phyloP scores from a whole-genome alignment of 176 grass and related monocot genomes.

The Cymbopogon citratus region DNA sequence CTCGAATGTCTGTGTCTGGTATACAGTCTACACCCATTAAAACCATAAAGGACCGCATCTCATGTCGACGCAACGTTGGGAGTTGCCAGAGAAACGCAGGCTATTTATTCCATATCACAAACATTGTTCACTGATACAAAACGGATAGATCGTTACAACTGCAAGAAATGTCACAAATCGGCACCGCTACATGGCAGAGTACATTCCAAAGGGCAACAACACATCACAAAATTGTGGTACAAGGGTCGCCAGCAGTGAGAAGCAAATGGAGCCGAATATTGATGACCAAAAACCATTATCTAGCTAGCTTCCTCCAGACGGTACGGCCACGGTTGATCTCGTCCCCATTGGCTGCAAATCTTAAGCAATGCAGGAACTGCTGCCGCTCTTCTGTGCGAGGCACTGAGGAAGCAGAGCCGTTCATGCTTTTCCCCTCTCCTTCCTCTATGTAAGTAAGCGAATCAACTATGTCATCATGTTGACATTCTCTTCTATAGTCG shows the following conservation, averaged over 20 bases:
- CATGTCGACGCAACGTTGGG: background rate
- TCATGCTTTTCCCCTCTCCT: slow-evolving; percentile 34
- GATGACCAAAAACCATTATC: slow-evolving; percentile 18
- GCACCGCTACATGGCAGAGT: slow-evolving; percentile 4
- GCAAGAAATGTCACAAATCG: slow-evolving; percentile 9
- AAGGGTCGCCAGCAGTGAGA: background rate
- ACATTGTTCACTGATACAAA: slow-evolving; percentile 11
- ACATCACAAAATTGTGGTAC: slow-evolving; percentile 43
- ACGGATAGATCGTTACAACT: background rate
- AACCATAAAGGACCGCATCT: background rate
- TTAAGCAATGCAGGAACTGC: slow-evolving; percentile 80
- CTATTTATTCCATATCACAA: slow-evolving; percentile 20
- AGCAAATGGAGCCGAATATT: slow-evolving; percentile 18
- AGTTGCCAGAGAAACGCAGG: background rate
- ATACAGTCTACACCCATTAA: background rate
- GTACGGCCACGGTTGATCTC: slow-evolving; percentile 95
- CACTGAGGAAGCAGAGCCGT: slow-evolving; percentile 42
- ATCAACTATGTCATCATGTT: slow-evolving; percentile 82
- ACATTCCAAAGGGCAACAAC: slow-evolving; percentile 1
- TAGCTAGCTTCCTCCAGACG: slow-evolving; percentile 77
- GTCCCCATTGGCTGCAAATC: slow-evolving; percentile 53
- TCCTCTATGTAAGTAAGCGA: slow-evolving; percentile 82
- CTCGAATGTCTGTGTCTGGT: no score
- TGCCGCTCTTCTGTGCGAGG: slow-evolving; percentile 33
- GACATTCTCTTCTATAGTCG: slow-evolving; percentile 95